Percentiles rank a stretch among this genome's conserved stretches.
These are phyloP conservation scores for Talaromyces sp. DNA, from an alignment of 2,329 filamentous ascomycete genomes.

Conservation along the genomic window DNA sequence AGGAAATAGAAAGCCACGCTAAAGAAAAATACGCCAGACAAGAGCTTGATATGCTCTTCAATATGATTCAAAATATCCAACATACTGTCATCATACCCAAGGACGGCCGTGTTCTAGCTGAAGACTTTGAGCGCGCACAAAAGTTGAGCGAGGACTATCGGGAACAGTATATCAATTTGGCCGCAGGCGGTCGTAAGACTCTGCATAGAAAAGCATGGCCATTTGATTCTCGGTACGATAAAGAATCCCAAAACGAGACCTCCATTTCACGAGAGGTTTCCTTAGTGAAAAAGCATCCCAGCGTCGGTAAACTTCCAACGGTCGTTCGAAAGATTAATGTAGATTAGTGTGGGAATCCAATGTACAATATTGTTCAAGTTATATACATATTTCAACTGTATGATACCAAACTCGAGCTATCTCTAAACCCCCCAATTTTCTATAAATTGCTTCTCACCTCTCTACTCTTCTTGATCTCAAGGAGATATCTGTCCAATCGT, in stretches of 20 bases:
- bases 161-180: conserved; percentile 5
- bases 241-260: no score
- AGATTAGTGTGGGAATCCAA: background rate
- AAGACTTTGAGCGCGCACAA: conserved; percentile 11
- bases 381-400: background rate
- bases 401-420: background rate
- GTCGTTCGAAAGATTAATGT: background rate
- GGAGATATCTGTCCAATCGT: conserved; percentile 8
- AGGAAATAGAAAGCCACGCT: background rate
- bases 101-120: conserved; percentile 6
- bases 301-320: background rate
- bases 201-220: conserved; percentile 10
- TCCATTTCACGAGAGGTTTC: background rate
- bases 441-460: background rate
- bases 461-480: background rate
- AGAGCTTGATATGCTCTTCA: conserved; percentile 12
- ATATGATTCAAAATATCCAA: conserved; percentile 8
- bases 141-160: background rate
- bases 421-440: background rate
- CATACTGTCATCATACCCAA: conserved; percentile 1
- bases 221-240: background rate
- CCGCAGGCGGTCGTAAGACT: background rate
- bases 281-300: background rate
- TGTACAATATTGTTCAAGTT: background rate
- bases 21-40: conserved; percentile 11